Base-by-base conservation (phyloP, 345 rosid species). In the Gossypium stocksii region DNA sequence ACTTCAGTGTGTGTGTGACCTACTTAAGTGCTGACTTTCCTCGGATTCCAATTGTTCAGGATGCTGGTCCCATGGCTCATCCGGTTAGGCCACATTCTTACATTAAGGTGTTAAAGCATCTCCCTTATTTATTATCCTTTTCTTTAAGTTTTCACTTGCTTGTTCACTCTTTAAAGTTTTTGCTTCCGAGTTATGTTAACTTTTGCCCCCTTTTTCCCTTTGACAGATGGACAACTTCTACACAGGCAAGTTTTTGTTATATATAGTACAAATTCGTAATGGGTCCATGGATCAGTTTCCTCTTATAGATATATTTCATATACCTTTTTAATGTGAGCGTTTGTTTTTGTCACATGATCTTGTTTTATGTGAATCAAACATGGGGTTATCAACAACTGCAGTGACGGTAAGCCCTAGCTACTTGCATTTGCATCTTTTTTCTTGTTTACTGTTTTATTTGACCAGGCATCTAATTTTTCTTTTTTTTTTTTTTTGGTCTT, bases 51-150 rank as follows among this genome's bases (percentile, higher is more conserved):
- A 71, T 60, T 61, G 69, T 79, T 58, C 80, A 95, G 99, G 99
- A 95, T 91, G 89, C 92, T 76, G 97, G 99, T 85, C 99, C 99
- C 34, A 95, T 95, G 98, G 97, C 98, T 76, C 99, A 95, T 83
- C 99, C 98, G 74, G 98, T 95, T 67, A 87, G 97, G 63, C 98
- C 99, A 6, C 97, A 95, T 87, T 95, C 98, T 79, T 95, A 95
- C 84, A 95, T 95, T 79, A 95, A 95, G 99, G 99, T 95, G 61
- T 76, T 81, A 27, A 62, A 34, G 65, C 64, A 22, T 72, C 49
- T 44, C 16, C 49, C 67, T 70, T 73, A 43, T 25, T 34, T 63
- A 8, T 43, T 60, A 8, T 48, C 29, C 6, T n/a, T 73, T 17
- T 61, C 53, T 59, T n/a, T 45, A 67, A 25, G 54, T 66, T 76